Evolutionary conservation across 2,329 filamentous ascomycete genomes (phyloP).

Genomic region (Cercospora sojina): DNA sequence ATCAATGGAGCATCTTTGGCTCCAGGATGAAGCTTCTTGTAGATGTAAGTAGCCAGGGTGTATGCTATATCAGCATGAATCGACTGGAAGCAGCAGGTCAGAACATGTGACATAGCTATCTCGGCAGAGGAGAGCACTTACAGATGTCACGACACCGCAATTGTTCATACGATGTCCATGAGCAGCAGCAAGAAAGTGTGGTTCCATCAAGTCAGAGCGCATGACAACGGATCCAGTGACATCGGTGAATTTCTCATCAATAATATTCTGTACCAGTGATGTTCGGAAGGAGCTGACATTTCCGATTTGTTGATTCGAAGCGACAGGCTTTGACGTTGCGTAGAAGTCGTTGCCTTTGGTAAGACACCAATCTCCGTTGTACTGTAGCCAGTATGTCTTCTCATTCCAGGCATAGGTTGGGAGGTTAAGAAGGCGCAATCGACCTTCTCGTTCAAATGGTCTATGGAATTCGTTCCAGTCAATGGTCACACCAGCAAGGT

Average conservation of each 20-base stretch:
- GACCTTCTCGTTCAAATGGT: conserved; percentile 44
- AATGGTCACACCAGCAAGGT: conserved; percentile 55
- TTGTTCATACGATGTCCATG: conserved; percentile 48
- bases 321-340: conserved; percentile 5
- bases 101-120: conserved; percentile 20
- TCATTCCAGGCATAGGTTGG: conserved; percentile 45
- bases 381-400: conserved; percentile 43
- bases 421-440: conserved; percentile 49
- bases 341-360: conserved; percentile 22
- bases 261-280: conserved; percentile 30
- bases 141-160: conserved; percentile 43
- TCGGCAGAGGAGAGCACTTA: conserved; percentile 28
- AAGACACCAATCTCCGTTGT: conserved; percentile 38
- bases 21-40: conserved; percentile 8
- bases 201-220: conserved; percentile 37
- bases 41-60: conserved; percentile 36
- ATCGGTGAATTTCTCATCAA: neutral
- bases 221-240: conserved; percentile 35
- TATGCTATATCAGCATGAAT: conserved; percentile 41
- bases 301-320: neutral
- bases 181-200: conserved; percentile 41
- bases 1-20: conserved; percentile 28
- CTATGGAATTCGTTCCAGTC: conserved; percentile 61
- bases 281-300: conserved; percentile 30
- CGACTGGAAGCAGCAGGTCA: conserved; percentile 34